Evolutionary conservation across 2,329 filamentous ascomycete species (phyloP).

Genomic region (Stagonosporopsis vannaccii): DNA sequence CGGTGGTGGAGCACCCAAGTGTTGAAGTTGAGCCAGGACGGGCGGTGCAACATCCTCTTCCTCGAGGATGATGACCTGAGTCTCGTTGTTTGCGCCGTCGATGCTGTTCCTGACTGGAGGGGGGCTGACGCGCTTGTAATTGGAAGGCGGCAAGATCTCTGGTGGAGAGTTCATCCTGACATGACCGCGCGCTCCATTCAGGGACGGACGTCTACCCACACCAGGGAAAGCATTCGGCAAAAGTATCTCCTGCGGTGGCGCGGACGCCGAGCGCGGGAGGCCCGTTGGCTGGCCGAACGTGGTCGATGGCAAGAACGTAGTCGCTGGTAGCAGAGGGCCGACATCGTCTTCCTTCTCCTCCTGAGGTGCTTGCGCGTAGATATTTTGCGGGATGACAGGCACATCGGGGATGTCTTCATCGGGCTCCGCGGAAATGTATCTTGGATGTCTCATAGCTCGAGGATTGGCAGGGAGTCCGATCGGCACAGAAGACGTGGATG

Average conservation of each 20-base stretch:
- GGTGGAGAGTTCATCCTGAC: constrained; percentile 55
- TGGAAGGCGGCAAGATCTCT: constrained; percentile 40
- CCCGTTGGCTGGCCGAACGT: constrained; percentile 54
- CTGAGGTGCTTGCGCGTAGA: constrained; percentile 31
- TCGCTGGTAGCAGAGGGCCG: constrained; percentile 57
- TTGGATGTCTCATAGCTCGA: constrained; percentile 83
- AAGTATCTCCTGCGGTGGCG: constrained; percentile 55
- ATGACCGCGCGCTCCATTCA: constrained; percentile 47
- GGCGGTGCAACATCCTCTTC: constrained; percentile 54
- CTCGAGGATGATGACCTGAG: constrained; percentile 55
- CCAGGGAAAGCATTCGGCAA: constrained; percentile 31
- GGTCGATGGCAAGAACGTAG: constrained; percentile 56
- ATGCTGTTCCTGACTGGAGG: constrained; percentile 60
- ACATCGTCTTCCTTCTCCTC: constrained; percentile 51
- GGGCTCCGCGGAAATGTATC: constrained; percentile 68
- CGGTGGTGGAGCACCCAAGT: constrained; percentile 63
- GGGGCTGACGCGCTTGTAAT: constrained; percentile 49
- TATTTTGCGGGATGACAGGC: constrained; percentile 61
- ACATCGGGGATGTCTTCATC: constrained; percentile 61
- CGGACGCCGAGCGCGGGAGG: constrained; percentile 55
- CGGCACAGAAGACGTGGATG: constrained; percentile 60
- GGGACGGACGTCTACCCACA: constrained; percentile 47
- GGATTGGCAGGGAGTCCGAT: constrained; percentile 90
- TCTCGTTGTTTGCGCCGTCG: constrained; percentile 57
- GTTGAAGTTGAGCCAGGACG: constrained; percentile 67